Conservation (phyloP, 208 protist genomes). For the Acanthamoeba triangularis region DNA sequence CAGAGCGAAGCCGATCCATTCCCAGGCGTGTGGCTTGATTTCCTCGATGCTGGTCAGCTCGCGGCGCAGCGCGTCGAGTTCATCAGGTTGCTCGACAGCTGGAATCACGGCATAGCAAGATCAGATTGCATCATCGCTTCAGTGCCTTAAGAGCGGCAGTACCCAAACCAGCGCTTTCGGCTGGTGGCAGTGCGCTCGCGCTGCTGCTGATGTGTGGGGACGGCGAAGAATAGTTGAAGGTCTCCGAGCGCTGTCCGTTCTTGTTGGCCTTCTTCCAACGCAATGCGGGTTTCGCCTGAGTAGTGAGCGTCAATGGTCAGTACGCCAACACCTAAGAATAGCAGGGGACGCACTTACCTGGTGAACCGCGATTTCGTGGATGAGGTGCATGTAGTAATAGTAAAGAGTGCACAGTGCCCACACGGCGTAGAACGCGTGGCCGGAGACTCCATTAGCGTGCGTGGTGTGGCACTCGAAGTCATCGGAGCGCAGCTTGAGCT, state of each 20-base stretch:
- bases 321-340: background rate
- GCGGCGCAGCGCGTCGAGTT: background rate
- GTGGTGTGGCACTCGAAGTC: slow-evolving; percentile 52
- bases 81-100: background rate
- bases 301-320: background rate
- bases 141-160: too few species aligned
- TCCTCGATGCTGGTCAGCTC: background rate
- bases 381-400: background rate
- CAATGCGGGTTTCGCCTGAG: background rate
- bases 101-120: too few species aligned
- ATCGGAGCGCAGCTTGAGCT: slow-evolving; percentile 36
- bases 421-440: slow-evolving; percentile 31
- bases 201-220: background rate
- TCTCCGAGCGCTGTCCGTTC: too few species aligned
- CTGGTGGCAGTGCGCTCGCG: background rate
- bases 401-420: slow-evolving; percentile 45
- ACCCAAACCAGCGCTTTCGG: background rate
- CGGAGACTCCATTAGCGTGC: slow-evolving; percentile 18
- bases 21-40: background rate
- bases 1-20: background rate
- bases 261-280: background rate
- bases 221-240: background rate
- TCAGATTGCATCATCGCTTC: background rate
- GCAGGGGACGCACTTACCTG: background rate
- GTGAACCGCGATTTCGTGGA: background rate